phyloP scores from a whole-genome alignment of 1,284 basidiomycete species.

The Serendipita sp. region DNA sequence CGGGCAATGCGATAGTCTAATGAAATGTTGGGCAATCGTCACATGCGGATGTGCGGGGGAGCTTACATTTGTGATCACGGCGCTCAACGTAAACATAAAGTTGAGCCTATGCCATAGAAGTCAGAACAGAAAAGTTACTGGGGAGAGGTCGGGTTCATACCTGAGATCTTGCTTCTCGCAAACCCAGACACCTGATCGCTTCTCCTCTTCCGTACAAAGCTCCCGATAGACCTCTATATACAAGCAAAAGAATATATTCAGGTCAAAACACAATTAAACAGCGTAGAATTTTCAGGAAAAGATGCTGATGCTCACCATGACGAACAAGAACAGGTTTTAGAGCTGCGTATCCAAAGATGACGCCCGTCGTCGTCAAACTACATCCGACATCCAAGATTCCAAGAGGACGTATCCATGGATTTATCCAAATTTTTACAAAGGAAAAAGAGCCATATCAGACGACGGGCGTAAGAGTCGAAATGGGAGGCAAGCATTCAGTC shows the following conservation, averaged over 20 bases:
- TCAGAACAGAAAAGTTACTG: background rate
- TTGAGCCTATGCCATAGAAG: constrained; percentile 15
- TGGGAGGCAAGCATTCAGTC: background rate
- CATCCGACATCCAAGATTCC: background rate
- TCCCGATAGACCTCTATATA: constrained; percentile 13
- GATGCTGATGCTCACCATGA: constrained; percentile 13
- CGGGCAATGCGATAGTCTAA: constrained; percentile 5
- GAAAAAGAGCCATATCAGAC: background rate
- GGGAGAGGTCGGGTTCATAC: background rate
- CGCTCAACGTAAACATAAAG: constrained; percentile 23
- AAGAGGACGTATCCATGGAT: background rate
- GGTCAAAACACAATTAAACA: background rate
- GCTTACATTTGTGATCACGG: constrained; percentile 22
- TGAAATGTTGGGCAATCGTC: background rate
- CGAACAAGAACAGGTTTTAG: constrained; percentile 17
- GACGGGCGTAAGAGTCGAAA: background rate
- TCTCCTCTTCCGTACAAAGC: constrained; percentile 11
- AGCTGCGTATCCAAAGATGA: constrained; percentile 17
- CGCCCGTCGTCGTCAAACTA: constrained; percentile 13
- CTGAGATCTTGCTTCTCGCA: constrained; percentile 7
- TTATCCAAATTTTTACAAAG: background rate
- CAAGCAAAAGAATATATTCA: background rate
- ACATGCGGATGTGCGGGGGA: background rate
- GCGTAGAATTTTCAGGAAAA: background rate
- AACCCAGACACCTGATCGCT: background rate